Conservation (phyloP, 202 grass and related monocot species). For the Zoysia matrella region DNA sequence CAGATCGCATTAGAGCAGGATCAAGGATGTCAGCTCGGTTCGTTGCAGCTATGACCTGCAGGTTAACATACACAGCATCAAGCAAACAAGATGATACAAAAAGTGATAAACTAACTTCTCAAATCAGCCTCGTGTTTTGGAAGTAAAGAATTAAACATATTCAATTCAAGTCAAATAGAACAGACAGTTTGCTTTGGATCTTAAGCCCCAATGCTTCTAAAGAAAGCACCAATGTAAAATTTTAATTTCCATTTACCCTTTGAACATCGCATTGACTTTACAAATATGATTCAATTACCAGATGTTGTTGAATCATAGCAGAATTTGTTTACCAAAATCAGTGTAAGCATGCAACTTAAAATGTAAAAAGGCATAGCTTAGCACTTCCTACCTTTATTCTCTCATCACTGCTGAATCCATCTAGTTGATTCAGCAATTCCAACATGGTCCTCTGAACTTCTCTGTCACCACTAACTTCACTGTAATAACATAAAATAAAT, state of each 20-base stretch:
- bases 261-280: neutral
- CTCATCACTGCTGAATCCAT: conserved; percentile 96
- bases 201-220: neutral
- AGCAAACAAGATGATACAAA: neutral
- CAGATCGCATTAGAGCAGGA: conserved; percentile 89
- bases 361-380: neutral
- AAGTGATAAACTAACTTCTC: neutral
- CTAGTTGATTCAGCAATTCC: conserved; percentile 95
- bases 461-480: conserved; percentile 92
- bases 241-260: neutral
- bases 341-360: no score
- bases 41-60: conserved; percentile 92
- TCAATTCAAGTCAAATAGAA: neutral
- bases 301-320: neutral
- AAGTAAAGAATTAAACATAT: neutral
- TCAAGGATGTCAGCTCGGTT: conserved; percentile 93
- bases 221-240: neutral
- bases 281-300: neutral
- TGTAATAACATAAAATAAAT: conserved; percentile 46
- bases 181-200: neutral
- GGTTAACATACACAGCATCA: conserved; percentile 37
- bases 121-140: neutral
- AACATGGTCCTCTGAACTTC: conserved; percentile 92
- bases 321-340: no score
- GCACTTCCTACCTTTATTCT: conserved; percentile 76